Evolutionary conservation across 805 yeast genomes (phyloP).

Genomic region (Saturnispora dispora): DNA sequence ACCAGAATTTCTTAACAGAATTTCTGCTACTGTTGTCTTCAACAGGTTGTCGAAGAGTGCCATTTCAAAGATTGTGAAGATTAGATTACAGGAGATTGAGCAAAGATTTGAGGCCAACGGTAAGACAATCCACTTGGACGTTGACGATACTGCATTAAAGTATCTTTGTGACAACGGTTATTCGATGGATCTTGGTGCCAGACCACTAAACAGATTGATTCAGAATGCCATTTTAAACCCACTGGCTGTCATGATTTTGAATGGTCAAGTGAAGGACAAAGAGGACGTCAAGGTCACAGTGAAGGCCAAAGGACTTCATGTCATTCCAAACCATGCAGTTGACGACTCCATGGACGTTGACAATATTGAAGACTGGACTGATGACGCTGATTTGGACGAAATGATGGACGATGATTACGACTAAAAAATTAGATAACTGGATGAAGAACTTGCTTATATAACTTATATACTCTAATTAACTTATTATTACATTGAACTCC

Average conservation of each 20-base stretch:
- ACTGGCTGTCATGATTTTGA: slow-evolving; percentile 80
- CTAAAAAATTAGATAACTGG: neutral
- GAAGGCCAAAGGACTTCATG: slow-evolving; percentile 59
- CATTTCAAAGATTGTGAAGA: slow-evolving; percentile 81
- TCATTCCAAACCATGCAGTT: slow-evolving; percentile 76
- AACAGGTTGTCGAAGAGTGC: slow-evolving; percentile 88
- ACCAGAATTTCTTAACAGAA: slow-evolving; percentile 95
- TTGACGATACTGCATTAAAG: slow-evolving; percentile 70
- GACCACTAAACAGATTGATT: slow-evolving; percentile 89
- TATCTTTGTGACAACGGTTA: slow-evolving; percentile 82
- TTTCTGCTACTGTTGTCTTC: slow-evolving; percentile 86
- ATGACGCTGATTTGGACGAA: slow-evolving; percentile 48
- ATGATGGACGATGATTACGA: slow-evolving; percentile 20
- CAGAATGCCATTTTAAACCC: slow-evolving; percentile 81
- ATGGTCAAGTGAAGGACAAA: slow-evolving; percentile 81
- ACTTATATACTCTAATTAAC: neutral
- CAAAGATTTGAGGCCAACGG: slow-evolving; percentile 78
- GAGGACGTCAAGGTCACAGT: slow-evolving; percentile 66
- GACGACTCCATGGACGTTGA: slow-evolving; percentile 44
- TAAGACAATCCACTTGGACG: slow-evolving; percentile 60
- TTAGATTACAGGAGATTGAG: slow-evolving; percentile 79
- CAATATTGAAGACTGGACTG: slow-evolving; percentile 53
- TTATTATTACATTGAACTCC: neutral
- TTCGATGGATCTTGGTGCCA: slow-evolving; percentile 89
- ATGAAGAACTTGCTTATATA: neutral